phyloP scores from a whole-genome alignment of 2,329 filamentous ascomycete species.

The Fragosphaeria purpurea region DNA sequence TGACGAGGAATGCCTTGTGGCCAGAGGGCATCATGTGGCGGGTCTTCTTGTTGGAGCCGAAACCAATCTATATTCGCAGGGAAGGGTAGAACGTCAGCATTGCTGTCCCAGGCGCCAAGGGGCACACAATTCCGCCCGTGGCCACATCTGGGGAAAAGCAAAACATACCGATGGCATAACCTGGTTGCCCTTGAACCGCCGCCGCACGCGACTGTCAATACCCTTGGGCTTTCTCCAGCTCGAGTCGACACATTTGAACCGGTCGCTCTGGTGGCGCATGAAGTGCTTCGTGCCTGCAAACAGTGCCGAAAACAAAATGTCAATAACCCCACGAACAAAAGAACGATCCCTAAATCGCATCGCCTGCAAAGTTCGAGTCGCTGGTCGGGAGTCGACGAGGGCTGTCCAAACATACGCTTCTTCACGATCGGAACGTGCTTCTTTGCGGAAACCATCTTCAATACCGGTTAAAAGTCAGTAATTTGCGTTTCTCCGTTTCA shows the following conservation, averaged over 20 bases:
- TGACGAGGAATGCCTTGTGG: slow-evolving; percentile 99
- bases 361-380: no score
- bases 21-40: slow-evolving; percentile 97
- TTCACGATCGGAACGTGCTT: slow-evolving; percentile 99
- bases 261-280: slow-evolving; percentile 94
- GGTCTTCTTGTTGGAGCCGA: slow-evolving; percentile 99
- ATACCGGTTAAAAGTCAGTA: slow-evolving; percentile 7
- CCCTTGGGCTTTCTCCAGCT: slow-evolving; percentile 99
- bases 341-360: no score
- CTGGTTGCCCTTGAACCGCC: slow-evolving; percentile 93
- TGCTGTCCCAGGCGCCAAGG: neutral
- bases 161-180: slow-evolving; percentile 93
- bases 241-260: slow-evolving; percentile 82
- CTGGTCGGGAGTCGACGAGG: neutral
- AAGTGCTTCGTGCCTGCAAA: slow-evolving; percentile 80
- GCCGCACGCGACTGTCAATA: slow-evolving; percentile 96
- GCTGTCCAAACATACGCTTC: slow-evolving; percentile 72
- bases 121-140: no score
- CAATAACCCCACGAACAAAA: neutral
- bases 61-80: slow-evolving; percentile 66
- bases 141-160: neutral
- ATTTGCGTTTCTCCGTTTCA: no score
- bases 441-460: slow-evolving; percentile 96
- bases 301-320: neutral
- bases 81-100: neutral